Conservation (phyloP, 768 basidiomycete genomes). For the Auricularia heimuer region DNA sequence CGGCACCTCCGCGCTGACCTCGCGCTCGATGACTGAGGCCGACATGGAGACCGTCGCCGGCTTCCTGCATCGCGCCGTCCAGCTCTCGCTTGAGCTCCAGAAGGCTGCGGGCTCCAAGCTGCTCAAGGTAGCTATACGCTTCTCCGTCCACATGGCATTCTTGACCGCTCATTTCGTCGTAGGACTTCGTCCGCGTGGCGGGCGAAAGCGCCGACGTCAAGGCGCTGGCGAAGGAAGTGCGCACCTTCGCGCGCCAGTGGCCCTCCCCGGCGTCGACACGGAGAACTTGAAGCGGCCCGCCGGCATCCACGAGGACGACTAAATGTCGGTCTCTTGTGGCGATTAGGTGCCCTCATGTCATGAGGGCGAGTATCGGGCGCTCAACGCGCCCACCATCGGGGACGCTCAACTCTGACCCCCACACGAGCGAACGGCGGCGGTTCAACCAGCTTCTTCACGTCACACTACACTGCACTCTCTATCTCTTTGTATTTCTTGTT, state of each 20-base stretch:
- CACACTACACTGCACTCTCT: too few relatives aligned
- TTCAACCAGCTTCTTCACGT: too few relatives aligned
- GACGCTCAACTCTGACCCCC: too few relatives aligned
- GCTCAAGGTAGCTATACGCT: constrained; percentile 41
- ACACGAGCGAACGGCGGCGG: too few relatives aligned
- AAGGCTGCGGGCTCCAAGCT: constrained; percentile 92
- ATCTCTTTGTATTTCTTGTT: too few relatives aligned
- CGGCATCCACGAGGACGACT: constrained; percentile 13
- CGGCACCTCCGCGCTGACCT: constrained; percentile 89
- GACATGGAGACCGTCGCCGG: constrained; percentile 82
- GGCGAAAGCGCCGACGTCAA: constrained; percentile 57
- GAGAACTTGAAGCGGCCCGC: constrained; percentile 24
- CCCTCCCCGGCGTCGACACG: constrained; percentile 82
- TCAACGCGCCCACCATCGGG: not conserved
- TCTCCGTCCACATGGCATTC: too few relatives aligned
- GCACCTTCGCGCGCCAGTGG: constrained; percentile 74
- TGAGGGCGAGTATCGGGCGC: not conserved
- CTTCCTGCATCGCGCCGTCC: constrained; percentile 91
- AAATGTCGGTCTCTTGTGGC: not conserved
- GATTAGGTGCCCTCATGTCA: not conserved
- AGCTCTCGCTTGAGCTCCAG: constrained; percentile 81
- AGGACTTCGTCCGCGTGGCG: constrained; percentile 80
- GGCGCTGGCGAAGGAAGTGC: constrained; percentile 72
- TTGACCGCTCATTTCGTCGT: too few relatives aligned
- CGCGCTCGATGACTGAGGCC: constrained; percentile 81